These are phyloP conservation scores for Boletellus sp. DNA, from an alignment of 768 basidiomycete species.

Conservation along the genomic window DNA sequence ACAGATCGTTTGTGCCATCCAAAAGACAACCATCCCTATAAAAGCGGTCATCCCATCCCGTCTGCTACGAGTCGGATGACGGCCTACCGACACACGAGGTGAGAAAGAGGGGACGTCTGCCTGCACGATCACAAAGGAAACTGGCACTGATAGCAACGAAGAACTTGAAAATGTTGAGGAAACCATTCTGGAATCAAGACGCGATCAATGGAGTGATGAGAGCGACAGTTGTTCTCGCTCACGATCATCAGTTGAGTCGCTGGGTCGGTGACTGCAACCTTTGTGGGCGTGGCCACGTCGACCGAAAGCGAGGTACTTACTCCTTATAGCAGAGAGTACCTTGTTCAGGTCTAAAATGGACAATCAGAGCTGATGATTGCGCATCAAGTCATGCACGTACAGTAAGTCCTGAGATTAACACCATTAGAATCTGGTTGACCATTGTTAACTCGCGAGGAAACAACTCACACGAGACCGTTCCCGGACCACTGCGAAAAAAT, in stretches of 20 bases:
- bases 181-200: slow-evolving; percentile 43
- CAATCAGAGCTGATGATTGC: background rate
- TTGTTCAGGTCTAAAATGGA: slow-evolving; percentile 43
- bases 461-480: slow-evolving; percentile 42
- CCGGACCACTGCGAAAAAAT: slow-evolving; percentile 62
- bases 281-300: background rate
- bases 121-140: slow-evolving; percentile 46
- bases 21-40: slow-evolving; percentile 41
- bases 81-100: slow-evolving; percentile 40
- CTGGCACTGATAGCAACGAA: slow-evolving; percentile 48
- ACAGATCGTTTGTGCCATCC: slow-evolving; percentile 37
- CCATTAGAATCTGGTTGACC: background rate
- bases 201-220: background rate
- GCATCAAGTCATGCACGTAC: slow-evolving; percentile 13
- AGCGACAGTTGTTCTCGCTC: slow-evolving; percentile 8
- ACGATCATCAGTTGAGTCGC: slow-evolving; percentile 42
- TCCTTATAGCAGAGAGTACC: slow-evolving; percentile 51
- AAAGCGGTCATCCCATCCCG: slow-evolving; percentile 30
- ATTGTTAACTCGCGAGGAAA: background rate
- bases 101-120: slow-evolving; percentile 50
- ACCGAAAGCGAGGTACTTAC: slow-evolving; percentile 18
- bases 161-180: slow-evolving; percentile 55
- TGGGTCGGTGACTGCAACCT: slow-evolving; percentile 37
- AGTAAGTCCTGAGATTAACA: slow-evolving; percentile 21
- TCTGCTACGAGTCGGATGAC: slow-evolving; percentile 12